Evolutionary conservation across 768 basidiomycete genomes (phyloP).

Genomic region (Podaxis rugospora): DNA sequence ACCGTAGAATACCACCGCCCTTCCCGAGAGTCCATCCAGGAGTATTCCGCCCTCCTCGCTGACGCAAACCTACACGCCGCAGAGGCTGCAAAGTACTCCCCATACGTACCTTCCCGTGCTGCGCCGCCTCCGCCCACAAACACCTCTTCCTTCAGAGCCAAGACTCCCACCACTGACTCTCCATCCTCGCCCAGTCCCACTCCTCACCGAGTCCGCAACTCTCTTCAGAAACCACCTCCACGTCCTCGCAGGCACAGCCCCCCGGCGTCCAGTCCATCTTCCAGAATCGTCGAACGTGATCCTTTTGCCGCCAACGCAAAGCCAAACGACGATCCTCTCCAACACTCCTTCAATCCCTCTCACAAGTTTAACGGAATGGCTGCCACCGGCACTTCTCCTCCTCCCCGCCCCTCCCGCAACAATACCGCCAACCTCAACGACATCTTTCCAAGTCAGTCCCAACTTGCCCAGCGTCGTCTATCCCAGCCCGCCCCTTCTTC

Average conservation of each 20-base stretch:
- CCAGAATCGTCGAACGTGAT: slow-evolving; percentile 45
- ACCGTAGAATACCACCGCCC: slow-evolving; percentile 77
- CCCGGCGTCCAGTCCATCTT: slow-evolving; percentile 29
- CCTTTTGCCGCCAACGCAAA: slow-evolving; percentile 48
- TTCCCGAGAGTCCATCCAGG: slow-evolving; percentile 70
- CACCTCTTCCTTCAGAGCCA: slow-evolving; percentile 33
- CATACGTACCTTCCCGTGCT: slow-evolving; percentile 33
- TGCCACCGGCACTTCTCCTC: slow-evolving; percentile 46
- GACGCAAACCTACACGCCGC: slow-evolving; percentile 55
- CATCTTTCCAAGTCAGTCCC: slow-evolving; percentile 47
- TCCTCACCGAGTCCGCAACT: slow-evolving; percentile 42
- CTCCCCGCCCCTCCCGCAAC: slow-evolving; percentile 77
- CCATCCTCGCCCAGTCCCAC: slow-evolving; percentile 24
- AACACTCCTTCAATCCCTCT: slow-evolving; percentile 23
- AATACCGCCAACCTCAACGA: slow-evolving; percentile 82
- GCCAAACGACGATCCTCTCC: slow-evolving; percentile 20
- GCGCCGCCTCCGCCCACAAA: slow-evolving; percentile 30
- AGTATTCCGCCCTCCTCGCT: slow-evolving; percentile 69
- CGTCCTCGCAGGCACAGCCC: slow-evolving; percentile 50
- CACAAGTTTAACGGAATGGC: slow-evolving; percentile 30
- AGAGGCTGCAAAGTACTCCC: slow-evolving; percentile 36
- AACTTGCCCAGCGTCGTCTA: slow-evolving; percentile 44
- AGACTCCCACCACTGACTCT: slow-evolving; percentile 44
- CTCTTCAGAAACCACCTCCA: slow-evolving; percentile 59
- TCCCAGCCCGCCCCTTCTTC: slow-evolving; percentile 38